Conservation (phyloP, 78 protist species). For the Thecamonas trahens region DNA sequence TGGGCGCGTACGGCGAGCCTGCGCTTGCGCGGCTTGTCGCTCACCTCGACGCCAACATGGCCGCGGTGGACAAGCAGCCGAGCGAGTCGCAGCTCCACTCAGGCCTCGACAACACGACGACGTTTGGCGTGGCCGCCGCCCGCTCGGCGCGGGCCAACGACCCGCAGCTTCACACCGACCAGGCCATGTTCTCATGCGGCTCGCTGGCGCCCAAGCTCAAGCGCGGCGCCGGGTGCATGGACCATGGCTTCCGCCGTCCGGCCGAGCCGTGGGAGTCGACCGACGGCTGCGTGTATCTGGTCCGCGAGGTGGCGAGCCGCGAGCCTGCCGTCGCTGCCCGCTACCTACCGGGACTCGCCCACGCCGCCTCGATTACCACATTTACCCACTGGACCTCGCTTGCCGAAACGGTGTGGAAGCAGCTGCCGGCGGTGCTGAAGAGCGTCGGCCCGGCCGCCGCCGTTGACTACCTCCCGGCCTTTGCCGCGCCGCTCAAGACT, state of each 20-base stretch:
- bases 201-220: constrained; percentile 31
- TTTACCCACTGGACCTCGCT: background rate
- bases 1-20: background rate
- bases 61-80: background rate
- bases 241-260: background rate
- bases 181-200: constrained; percentile 27
- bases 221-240: constrained; percentile 22
- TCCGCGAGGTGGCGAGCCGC: background rate
- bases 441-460: too few relatives aligned
- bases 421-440: background rate
- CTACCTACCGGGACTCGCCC: background rate
- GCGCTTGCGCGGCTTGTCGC: background rate
- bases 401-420: background rate
- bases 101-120: background rate
- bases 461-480: too few relatives aligned
- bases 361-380: background rate
- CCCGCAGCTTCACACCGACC: constrained; percentile 7
- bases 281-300: constrained; percentile 14
- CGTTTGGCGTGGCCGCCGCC: constrained; percentile 14
- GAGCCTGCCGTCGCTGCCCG: background rate
- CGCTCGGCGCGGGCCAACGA: constrained; percentile 8
- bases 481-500: too few relatives aligned
- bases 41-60: background rate
- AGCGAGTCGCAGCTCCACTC: background rate
- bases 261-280: constrained; percentile 4